Conservation (phyloP, 2,329 filamentous ascomycete species). For the Mycosphaerella sp. region DNA sequence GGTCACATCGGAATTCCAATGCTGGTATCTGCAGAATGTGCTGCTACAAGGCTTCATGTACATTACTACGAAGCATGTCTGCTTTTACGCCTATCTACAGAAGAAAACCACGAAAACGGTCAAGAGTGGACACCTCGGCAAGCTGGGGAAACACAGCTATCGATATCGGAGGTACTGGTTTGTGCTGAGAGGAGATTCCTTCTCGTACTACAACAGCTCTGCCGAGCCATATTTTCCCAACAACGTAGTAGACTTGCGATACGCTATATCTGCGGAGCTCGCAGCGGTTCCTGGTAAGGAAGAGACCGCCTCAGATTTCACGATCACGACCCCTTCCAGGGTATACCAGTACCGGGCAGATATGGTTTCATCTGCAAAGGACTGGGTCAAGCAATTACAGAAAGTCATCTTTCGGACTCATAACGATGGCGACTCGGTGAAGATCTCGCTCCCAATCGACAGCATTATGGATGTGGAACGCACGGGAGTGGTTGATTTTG, state of each 20-base stretch:
- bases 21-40: constrained; percentile 87
- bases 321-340: constrained; percentile 72
- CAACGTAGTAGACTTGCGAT: constrained; percentile 85
- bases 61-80: constrained; percentile 85
- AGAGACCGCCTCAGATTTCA: constrained; percentile 57
- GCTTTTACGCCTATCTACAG: constrained; percentile 95
- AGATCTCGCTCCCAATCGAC: constrained; percentile 81
- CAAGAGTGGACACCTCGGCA: constrained; percentile 83
- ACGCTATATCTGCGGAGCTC: constrained; percentile 79
- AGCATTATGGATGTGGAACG: constrained; percentile 92
- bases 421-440: constrained; percentile 95
- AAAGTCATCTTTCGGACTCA: constrained; percentile 92
- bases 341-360: constrained; percentile 87
- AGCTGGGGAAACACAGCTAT: constrained; percentile 81
- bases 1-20: constrained; percentile 86
- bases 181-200: constrained; percentile 79
- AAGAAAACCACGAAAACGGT: constrained; percentile 74
- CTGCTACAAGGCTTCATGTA: constrained; percentile 93
- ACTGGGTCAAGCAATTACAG: constrained; percentile 93
- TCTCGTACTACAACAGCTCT: constrained; percentile 81
- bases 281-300: constrained; percentile 51
- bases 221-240: constrained; percentile 85
- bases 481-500: constrained; percentile 81
- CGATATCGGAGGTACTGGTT: constrained; percentile 92
- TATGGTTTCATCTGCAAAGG: constrained; percentile 77